phyloP scores from a whole-genome alignment of 352 stramenopile genomes.

The Elongisporangium undulatum region DNA sequence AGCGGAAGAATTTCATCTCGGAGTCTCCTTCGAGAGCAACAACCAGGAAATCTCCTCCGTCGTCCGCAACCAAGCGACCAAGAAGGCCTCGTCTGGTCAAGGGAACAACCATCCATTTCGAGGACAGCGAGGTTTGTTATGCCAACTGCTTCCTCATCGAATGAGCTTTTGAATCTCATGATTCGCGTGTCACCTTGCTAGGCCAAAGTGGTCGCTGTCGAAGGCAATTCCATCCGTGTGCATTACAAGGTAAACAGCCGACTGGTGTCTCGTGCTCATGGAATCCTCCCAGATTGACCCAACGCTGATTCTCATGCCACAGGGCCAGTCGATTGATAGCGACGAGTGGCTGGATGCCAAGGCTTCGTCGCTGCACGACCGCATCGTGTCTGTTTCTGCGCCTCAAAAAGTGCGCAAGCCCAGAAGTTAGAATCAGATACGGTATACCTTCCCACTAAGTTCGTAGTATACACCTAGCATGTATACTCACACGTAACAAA shows the following conservation, averaged over 20 bases:
- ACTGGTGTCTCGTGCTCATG: not conserved
- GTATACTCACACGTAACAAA: not conserved
- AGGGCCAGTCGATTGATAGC: slow-evolving; percentile 58
- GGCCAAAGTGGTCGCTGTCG: slow-evolving; percentile 60
- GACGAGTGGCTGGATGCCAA: slow-evolving; percentile 68
- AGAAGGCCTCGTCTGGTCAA: slow-evolving; percentile 53
- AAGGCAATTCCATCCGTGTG: slow-evolving; percentile 71
- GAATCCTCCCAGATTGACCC: slow-evolving; percentile 1
- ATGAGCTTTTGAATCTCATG: not conserved
- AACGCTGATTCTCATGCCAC: slow-evolving; percentile 1
- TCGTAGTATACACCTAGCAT: not conserved
- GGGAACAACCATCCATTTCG: slow-evolving; percentile 58
- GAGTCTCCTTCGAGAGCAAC: slow-evolving; percentile 10
- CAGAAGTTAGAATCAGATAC: slow-evolving; percentile 8
- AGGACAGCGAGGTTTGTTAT: slow-evolving; percentile 45
- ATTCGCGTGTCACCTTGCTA: slow-evolving; percentile 8
- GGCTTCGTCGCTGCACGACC: slow-evolving; percentile 35
- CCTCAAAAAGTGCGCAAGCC: slow-evolving; percentile 10
- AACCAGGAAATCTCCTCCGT: slow-evolving; percentile 10
- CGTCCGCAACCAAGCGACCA: slow-evolving; percentile 10
- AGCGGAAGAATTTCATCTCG: slow-evolving; percentile 19
- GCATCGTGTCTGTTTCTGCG: slow-evolving; percentile 37
- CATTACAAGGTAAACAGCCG: slow-evolving; percentile 60
- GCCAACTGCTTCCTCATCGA: not conserved
- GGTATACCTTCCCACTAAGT: too few relatives aligned